Conservation (phyloP, 73 alveolate genomes). For the Effrenium voratum region DNA sequence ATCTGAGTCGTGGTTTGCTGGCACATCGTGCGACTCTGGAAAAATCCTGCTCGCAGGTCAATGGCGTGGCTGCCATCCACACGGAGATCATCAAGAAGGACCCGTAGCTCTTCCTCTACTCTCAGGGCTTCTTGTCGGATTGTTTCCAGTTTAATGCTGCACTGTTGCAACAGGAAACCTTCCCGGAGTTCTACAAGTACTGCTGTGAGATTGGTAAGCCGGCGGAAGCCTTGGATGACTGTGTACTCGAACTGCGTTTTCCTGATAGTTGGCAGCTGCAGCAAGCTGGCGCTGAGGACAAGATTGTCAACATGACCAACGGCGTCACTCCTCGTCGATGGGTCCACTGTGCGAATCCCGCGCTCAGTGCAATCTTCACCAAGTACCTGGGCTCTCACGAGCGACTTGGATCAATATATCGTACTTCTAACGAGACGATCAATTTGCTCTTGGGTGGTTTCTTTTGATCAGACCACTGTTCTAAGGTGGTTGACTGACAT, state of each 20-base stretch:
- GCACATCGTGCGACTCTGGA: no score
- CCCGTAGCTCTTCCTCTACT: background rate
- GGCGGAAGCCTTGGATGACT: no score
- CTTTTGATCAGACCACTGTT: background rate
- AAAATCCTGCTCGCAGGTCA: no score
- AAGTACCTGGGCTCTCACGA: constrained; percentile 96
- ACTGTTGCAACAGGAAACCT: constrained; percentile 34
- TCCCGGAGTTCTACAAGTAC: constrained; percentile 93
- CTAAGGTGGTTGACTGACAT: constrained; percentile 71
- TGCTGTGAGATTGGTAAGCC: constrained; percentile 93
- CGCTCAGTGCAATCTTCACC: constrained; percentile 97
- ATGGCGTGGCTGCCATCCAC: constrained; percentile 98
- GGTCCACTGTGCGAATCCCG: constrained; percentile 99
- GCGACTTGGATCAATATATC: background rate
- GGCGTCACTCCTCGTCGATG: constrained; percentile 99
- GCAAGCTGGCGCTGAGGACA: constrained; percentile 16
- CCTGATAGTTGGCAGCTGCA: background rate
- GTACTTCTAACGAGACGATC: background rate
- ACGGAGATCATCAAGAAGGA: constrained; percentile 96
- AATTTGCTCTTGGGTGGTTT: background rate
- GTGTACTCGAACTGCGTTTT: no score
- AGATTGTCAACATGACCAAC: constrained; percentile 96
- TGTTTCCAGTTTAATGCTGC: background rate
- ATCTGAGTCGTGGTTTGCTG: no score
- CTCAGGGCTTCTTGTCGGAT: background rate